phyloP scores from a whole-genome alignment of 2,329 filamentous ascomycete species.

The Talaromyces rugulosus region DNA sequence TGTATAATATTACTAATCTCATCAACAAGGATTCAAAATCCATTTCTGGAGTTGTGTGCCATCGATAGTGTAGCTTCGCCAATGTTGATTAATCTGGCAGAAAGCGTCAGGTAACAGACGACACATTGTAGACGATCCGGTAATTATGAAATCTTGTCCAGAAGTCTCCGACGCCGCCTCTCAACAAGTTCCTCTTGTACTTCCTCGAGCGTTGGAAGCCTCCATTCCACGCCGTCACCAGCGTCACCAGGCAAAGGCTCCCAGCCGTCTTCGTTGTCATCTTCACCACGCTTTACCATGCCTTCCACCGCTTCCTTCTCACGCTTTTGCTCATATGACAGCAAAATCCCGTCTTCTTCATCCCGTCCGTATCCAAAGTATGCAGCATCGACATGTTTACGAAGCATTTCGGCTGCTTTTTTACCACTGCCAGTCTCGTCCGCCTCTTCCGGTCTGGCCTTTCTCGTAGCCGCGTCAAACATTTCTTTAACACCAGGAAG shows the following conservation, averaged over 20 bases:
- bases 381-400: slow-evolving; percentile 76
- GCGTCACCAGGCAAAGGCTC: slow-evolving; percentile 80
- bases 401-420: slow-evolving; percentile 38
- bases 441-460: slow-evolving; percentile 60
- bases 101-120: neutral
- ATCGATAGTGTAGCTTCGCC: neutral
- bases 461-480: slow-evolving; percentile 71
- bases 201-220: slow-evolving; percentile 78
- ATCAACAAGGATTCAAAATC: neutral
- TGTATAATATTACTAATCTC: neutral
- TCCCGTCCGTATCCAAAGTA: slow-evolving; percentile 95
- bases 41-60: neutral
- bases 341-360: slow-evolving; percentile 78
- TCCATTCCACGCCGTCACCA: slow-evolving; percentile 79
- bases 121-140: neutral
- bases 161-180: slow-evolving; percentile 71
- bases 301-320: slow-evolving; percentile 75
- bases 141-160: slow-evolving; percentile 67
- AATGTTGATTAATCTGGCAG: neutral
- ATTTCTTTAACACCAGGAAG: slow-evolving; percentile 94
- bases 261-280: slow-evolving; percentile 66
- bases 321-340: slow-evolving; percentile 77
- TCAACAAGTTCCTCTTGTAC: slow-evolving; percentile 94
- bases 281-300: slow-evolving; percentile 57
- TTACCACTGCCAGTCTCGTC: slow-evolving; percentile 60